These are phyloP conservation scores for Daldinia decipiens DNA, from an alignment of 495 filamentous ascomycete genomes.

Conservation along the genomic window DNA sequence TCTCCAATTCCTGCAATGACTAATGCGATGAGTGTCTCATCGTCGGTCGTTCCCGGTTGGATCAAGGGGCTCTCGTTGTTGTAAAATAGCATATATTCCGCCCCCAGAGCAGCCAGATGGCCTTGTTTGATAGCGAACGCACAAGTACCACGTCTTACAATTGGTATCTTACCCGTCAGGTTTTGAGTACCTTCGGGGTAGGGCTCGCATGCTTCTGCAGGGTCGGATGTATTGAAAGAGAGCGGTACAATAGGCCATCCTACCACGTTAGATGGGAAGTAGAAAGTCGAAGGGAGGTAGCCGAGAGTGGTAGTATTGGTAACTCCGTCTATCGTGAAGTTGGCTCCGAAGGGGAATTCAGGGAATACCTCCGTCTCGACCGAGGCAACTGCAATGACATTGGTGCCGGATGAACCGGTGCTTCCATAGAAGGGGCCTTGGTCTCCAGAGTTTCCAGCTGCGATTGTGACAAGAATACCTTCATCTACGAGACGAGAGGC, in stretches of 20 bases:
- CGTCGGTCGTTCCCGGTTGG: not conserved
- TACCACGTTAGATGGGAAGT: slow-evolving; percentile 2
- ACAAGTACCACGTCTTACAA: slow-evolving; percentile 50
- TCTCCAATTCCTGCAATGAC: not conserved
- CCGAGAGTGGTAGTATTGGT: slow-evolving; percentile 39
- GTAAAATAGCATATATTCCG: slow-evolving; percentile 1
- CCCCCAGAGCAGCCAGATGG: not conserved
- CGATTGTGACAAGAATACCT: slow-evolving; percentile 53
- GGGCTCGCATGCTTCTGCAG: slow-evolving; percentile 47
- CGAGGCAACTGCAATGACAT: slow-evolving; percentile 37
- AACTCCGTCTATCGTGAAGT: slow-evolving; percentile 29
- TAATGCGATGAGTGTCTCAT: not conserved
- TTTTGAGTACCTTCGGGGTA: slow-evolving; percentile 50
- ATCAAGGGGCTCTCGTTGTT: not conserved
- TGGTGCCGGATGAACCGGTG: slow-evolving; percentile 38
- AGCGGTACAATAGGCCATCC: slow-evolving; percentile 49
- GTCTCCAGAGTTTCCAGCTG: slow-evolving; percentile 55
- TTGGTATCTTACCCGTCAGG: slow-evolving; percentile 58
- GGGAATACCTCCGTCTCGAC: slow-evolving; percentile 34
- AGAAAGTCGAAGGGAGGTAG: slow-evolving; percentile 22
- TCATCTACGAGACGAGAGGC: slow-evolving; percentile 51
- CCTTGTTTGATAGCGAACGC: not conserved
- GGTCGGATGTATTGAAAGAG: slow-evolving; percentile 48
- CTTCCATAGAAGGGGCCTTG: slow-evolving; percentile 48
- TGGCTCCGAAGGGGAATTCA: slow-evolving; percentile 36